Conservation (phyloP, 176 grass and related monocot genomes). For the Raddia guianensis region DNA sequence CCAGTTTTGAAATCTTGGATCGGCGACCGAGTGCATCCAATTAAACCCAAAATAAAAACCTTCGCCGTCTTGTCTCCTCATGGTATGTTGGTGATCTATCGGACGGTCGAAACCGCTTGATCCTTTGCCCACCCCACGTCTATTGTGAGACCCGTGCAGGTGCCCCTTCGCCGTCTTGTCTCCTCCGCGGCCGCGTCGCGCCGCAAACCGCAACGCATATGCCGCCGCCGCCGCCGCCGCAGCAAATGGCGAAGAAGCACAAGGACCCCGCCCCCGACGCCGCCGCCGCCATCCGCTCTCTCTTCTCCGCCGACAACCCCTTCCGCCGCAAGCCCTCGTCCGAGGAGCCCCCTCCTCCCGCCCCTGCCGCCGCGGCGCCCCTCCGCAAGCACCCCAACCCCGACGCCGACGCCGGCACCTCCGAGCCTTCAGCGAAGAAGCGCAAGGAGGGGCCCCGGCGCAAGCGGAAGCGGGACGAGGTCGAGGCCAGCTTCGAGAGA, state of each 20-base stretch:
- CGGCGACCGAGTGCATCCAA: no score
- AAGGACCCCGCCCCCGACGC: constrained; percentile 38
- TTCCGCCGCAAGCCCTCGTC: constrained; percentile 52
- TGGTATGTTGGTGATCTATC: neutral
- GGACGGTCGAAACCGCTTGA: neutral
- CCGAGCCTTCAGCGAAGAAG: constrained; percentile 35
- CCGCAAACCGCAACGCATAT: constrained; percentile 6
- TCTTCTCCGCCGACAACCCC: constrained; percentile 67
- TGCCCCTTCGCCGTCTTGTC: neutral
- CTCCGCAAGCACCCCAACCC: constrained; percentile 12
- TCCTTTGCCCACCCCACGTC: neutral
- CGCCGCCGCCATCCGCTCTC: constrained; percentile 47
- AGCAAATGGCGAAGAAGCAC: constrained; percentile 56
- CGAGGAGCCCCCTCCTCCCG: neutral
- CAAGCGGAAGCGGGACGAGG: constrained; percentile 59
- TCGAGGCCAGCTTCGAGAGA: constrained; percentile 35
- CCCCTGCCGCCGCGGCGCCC: neutral
- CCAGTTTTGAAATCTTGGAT: no score
- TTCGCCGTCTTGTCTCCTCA: no score
- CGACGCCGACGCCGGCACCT: neutral
- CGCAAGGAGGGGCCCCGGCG: constrained; percentile 29
- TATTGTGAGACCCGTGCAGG: constrained; percentile 15
- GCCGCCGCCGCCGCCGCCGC: neutral
- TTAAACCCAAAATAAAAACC: no score
- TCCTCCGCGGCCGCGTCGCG: constrained; percentile 3